Evolutionary conservation across 176 grass and related monocot genomes (phyloP).

Genomic region (Alopecurus myosuroides): DNA sequence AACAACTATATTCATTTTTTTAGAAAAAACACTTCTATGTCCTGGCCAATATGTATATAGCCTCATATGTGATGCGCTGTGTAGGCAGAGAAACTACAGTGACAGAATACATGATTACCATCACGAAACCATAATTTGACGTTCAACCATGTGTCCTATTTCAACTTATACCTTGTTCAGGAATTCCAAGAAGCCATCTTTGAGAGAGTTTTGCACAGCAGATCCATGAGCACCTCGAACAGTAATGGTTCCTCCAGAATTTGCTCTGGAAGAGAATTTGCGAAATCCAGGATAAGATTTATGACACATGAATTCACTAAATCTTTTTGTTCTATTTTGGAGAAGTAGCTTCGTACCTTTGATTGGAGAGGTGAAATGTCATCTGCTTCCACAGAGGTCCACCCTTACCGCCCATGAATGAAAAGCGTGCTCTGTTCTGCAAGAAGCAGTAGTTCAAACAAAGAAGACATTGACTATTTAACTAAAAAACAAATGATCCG

Average conservation of each 20-base stretch:
- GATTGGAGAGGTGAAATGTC: conserved; percentile 63
- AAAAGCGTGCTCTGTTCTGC: conserved; percentile 96
- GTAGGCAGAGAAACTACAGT: neutral
- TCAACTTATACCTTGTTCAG: conserved; percentile 66
- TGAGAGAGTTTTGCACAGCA: conserved; percentile 44
- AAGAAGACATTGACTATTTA: neutral
- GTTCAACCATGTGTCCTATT: conserved; percentile 11
- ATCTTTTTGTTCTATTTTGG: conserved; percentile 10
- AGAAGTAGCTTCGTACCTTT: conserved; percentile 40
- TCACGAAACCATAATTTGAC: neutral
- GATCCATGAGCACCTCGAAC: conserved; percentile 53
- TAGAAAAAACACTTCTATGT: neutral
- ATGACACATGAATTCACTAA: neutral
- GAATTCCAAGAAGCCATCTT: conserved; percentile 85
- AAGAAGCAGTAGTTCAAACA: conserved; percentile 24
- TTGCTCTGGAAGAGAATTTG: conserved; percentile 35
- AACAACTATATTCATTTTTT: neutral
- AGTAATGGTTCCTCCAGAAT: conserved; percentile 70
- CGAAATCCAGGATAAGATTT: neutral
- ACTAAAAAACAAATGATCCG: neutral
- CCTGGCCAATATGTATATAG: neutral
- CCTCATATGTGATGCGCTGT: neutral
- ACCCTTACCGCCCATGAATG: conserved; percentile 98
- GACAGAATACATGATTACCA: neutral
- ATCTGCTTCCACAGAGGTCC: conserved; percentile 91